Evolutionary conservation across 345 rosid genomes (phyloP), one percentile per base, ranked within the genome.

Genomic region (Trapa incisa): DNA sequence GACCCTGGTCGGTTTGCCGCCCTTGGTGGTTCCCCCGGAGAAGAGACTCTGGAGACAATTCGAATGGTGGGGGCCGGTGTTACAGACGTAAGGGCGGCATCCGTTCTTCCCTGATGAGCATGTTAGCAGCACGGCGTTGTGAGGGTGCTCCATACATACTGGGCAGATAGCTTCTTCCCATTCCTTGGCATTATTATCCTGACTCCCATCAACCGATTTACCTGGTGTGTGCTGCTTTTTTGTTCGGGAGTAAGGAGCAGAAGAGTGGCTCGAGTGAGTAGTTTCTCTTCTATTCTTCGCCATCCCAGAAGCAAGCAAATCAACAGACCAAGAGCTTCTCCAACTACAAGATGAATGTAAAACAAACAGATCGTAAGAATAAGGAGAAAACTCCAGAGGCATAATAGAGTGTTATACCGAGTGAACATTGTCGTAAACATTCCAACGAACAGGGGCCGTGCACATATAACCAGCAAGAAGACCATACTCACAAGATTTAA

Each of bases 101-200:
- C 95, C 95, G 37, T 80, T 80, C 64, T 41, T 41, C 43, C 48
- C 74, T 14, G 92, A 85, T 45, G 89, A 75, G 72, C 97, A 90
- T 6, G 58, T 73, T 66, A 90, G 66, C 43, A 88, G 84, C 29
- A 88, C 92, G 0, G 83, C 90, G 68, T 85, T 90, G 70, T 86
- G 95, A 1, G 97, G 95, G 8, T 84, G 84, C 69, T 90, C 97
- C 86, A 90, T 80, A 69, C 95, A 90, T 61, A 86, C 72, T 0
- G 88, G 82, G 71, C 97, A 90, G 74, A 80, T 74, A 7, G 75
- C 81, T 56, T 83, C 89, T 57, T 88, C 92, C 90, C 87, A 86
- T 68, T 82, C 85, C 65, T 80, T 80, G 7, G 67, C 75, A 71
- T 83, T 76, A 71, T 4, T 7, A 2, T 63, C 12, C 1, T 83